These are phyloP conservation scores for Samsoniella hepiali DNA, from an alignment of 2,329 filamentous ascomycete species.

Conservation along the genomic window DNA sequence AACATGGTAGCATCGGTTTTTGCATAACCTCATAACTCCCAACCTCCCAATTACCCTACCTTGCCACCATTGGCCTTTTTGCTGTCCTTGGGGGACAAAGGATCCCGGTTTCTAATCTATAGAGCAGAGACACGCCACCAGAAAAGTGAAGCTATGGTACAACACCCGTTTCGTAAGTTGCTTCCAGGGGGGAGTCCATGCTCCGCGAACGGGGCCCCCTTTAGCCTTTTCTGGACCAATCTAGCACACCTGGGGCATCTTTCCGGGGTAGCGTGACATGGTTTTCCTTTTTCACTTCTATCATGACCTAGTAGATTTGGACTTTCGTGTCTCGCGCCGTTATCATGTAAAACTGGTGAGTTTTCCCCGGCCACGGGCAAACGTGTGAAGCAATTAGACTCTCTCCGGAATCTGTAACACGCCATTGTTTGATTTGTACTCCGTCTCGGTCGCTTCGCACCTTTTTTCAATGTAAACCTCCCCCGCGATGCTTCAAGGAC, in stretches of 20 bases:
- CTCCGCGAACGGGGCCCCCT: background rate
- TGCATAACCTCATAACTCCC: too few relatives aligned
- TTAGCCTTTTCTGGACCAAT: background rate
- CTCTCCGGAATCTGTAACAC: background rate
- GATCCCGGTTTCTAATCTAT: background rate
- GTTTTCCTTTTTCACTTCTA: background rate
- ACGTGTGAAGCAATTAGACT: background rate
- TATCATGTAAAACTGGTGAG: background rate
- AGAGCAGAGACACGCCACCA: background rate
- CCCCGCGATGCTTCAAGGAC: background rate
- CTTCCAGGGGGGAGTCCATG: background rate
- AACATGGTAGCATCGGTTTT: too few relatives aligned
- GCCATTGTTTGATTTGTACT: conserved; percentile 1
- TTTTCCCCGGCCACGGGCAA: background rate
- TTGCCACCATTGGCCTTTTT: background rate
- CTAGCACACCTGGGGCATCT: too few relatives aligned
- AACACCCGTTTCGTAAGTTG: background rate
- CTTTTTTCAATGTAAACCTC: background rate
- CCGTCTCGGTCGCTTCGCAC: background rate
- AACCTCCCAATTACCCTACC: too few relatives aligned
- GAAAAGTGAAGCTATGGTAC: background rate
- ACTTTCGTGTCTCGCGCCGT: background rate
- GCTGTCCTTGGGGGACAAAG: background rate
- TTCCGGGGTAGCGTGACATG: background rate
- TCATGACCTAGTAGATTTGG: background rate